Base-by-base conservation (phyloP, 768 basidiomycete genomes). In the Phylloporus scabripes region DNA sequence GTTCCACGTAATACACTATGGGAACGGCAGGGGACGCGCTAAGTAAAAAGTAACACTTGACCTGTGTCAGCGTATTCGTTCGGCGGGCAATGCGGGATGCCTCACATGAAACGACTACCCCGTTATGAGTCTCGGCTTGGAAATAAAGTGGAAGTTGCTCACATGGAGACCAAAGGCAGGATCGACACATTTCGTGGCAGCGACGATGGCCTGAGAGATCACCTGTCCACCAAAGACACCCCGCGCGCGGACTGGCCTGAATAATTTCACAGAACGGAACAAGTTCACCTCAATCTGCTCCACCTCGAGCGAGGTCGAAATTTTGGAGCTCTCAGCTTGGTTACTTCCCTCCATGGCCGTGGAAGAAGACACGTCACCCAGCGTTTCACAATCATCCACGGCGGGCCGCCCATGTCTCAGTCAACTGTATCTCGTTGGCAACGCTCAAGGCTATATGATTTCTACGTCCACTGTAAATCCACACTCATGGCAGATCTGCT, bases 401-500 rank as follows among this genome's bases (percentile, higher is more conserved):
- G n/a, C 17, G 24, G 17, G 6, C 28, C 6, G 32, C 24, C 36
- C 8, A 49, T 20, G 21, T 43, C 24, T 20, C 42, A 34, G 45
- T n/a, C 18, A 11, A 26, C 29, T 15, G n/a, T 34, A 36, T 36
- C 34, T 36, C n/a, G 17, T 18, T 37, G 17, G 9, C 37, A 38
- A 38, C 20, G 18, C 18, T 5, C 11, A 7, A 26, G 8, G 24
- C 69, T 58, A 93, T 44, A 92, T 74, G 57, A 87, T 83, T 66
- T 96, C 94, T 9, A 92, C 82, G 36, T 95, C 87, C 38, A 96
- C 78, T 14, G 86, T 85, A 65, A 96, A 96, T 14, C 93, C 95
- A 68, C 95, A 98, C 53, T 79, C 81, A 58, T 82, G 82, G 60
- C 95, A 98, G 42, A 86, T 72, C 72, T 97, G 89, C 54, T 79